A percentile compares a stretch with the other conserved stretches of the same genome.
phyloP scores from a whole-genome alignment of 768 basidiomycete genomes.

The Xerocomellus chrysenteron region DNA sequence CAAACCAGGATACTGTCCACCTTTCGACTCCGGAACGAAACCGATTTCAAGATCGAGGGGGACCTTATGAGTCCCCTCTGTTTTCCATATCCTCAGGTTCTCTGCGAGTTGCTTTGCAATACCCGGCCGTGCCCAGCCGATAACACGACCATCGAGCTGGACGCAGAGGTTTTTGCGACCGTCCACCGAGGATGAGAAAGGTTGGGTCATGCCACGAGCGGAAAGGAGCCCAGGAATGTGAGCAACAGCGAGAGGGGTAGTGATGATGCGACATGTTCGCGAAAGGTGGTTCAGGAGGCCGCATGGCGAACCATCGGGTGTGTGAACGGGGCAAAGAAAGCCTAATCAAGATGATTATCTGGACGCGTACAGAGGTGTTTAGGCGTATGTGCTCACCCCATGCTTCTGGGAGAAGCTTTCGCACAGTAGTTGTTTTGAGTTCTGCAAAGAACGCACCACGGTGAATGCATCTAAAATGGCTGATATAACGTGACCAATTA shows the following conservation, averaged over 20 bases:
- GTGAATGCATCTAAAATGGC: slow-evolving; percentile 97
- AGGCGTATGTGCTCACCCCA: slow-evolving; percentile 66
- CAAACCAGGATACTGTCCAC: slow-evolving; percentile 96
- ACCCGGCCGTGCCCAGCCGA: slow-evolving; percentile 85
- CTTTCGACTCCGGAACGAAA: slow-evolving; percentile 80
- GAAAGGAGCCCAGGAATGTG: slow-evolving; percentile 82
- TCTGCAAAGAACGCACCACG: slow-evolving; percentile 99
- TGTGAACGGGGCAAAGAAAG: slow-evolving; percentile 98
- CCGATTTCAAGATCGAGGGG: slow-evolving; percentile 96
- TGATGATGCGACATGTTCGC: slow-evolving; percentile 89
- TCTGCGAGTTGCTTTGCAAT: slow-evolving; percentile 80
- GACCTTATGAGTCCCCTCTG: slow-evolving; percentile 75
- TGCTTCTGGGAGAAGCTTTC: slow-evolving; percentile 94
- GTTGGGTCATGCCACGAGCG: slow-evolving; percentile 92
- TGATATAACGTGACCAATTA: slow-evolving; percentile 98
- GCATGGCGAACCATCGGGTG: slow-evolving; percentile 97
- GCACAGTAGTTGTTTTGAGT: slow-evolving; percentile 95
- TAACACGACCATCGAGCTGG: slow-evolving; percentile 92
- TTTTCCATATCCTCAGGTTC: slow-evolving; percentile 91
- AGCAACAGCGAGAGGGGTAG: slow-evolving; percentile 66
- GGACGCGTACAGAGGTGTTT: not conserved
- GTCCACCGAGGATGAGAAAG: slow-evolving; percentile 76
- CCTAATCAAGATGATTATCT: slow-evolving; percentile 44
- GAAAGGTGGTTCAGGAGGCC: slow-evolving; percentile 97
- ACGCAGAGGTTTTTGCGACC: slow-evolving; percentile 82